phyloP scores from a whole-genome alignment of 83 land plant genomes.

The Thuja plicata region DNA sequence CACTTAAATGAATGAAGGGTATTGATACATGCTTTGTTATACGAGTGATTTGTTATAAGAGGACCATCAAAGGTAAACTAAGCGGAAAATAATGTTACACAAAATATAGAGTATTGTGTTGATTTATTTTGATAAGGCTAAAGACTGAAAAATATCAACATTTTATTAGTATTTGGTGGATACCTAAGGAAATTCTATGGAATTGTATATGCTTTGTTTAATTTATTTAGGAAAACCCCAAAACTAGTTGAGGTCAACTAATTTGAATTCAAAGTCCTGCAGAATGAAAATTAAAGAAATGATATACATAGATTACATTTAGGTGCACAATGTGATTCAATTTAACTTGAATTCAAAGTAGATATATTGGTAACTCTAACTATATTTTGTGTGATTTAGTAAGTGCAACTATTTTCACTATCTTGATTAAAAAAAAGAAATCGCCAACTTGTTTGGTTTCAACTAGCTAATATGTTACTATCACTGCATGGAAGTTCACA shows the following conservation, averaged over 20 bases:
- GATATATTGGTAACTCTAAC: not conserved
- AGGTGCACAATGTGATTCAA: not conserved
- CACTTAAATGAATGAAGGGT: no score
- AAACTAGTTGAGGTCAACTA: not conserved
- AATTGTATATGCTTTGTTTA: not conserved
- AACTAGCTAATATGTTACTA: not conserved
- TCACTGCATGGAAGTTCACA: conserved; percentile 79
- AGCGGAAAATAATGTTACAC: not conserved
- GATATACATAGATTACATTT: not conserved
- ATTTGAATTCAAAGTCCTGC: not conserved
- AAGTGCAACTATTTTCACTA: not conserved
- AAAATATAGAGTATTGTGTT: not conserved
- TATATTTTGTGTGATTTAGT: not conserved
- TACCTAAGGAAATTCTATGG: not conserved
- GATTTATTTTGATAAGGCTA: not conserved
- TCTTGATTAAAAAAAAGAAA: no score
- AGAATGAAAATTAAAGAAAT: not conserved
- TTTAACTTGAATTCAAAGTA: not conserved
- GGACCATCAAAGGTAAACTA: not conserved
- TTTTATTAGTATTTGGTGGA: not conserved
- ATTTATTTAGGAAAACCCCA: not conserved
- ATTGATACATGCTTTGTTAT: no score
- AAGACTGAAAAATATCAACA: not conserved
- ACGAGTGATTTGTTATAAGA: no score
- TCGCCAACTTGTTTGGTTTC: not conserved